phyloP scores from a whole-genome alignment of 2,329 filamentous ascomycete species.

The Fusarium sp. region DNA sequence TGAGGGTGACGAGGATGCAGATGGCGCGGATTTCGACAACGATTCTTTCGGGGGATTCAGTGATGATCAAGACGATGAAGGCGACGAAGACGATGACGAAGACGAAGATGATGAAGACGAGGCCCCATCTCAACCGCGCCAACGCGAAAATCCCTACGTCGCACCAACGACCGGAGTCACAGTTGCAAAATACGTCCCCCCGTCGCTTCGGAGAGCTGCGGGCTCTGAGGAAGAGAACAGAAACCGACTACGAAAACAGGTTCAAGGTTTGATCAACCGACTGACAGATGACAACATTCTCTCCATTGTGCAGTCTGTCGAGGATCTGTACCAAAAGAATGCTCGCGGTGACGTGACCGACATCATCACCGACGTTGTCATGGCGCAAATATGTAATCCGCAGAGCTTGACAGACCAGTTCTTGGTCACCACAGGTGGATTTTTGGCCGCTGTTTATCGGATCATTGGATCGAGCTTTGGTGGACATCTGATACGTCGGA shows the following conservation, averaged over 20 bases:
- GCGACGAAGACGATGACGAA: slow-evolving; percentile 27
- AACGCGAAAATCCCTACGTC: slow-evolving; percentile 88
- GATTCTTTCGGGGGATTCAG: slow-evolving; percentile 56
- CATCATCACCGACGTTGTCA: slow-evolving; percentile 79
- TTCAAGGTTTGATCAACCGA: slow-evolving; percentile 91
- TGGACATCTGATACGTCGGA: slow-evolving; percentile 82
- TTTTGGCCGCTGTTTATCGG: slow-evolving; percentile 88
- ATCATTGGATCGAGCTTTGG: slow-evolving; percentile 90
- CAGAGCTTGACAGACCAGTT: slow-evolving; percentile 88
- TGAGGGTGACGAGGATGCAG: slow-evolving; percentile 37
- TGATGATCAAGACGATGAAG: slow-evolving; percentile 45
- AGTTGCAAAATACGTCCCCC: slow-evolving; percentile 85
- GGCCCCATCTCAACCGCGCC: slow-evolving; percentile 56
- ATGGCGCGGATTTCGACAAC: slow-evolving; percentile 43
- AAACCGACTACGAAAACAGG: slow-evolving; percentile 78
- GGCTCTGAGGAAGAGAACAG: slow-evolving; percentile 75
- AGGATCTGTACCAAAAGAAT: slow-evolving; percentile 84
- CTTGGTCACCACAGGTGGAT: slow-evolving; percentile 89
- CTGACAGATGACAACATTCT: slow-evolving; percentile 91
- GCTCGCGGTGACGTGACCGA: slow-evolving; percentile 91
- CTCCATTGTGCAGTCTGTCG: slow-evolving; percentile 84
- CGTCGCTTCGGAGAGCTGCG: slow-evolving; percentile 77
- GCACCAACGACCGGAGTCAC: slow-evolving; percentile 69
- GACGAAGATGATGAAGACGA: slow-evolving; percentile 45
- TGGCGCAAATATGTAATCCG: slow-evolving; percentile 83